phyloP scores from a whole-genome alignment of 2,329 filamentous ascomycete species.

The Tolypocladium album region DNA sequence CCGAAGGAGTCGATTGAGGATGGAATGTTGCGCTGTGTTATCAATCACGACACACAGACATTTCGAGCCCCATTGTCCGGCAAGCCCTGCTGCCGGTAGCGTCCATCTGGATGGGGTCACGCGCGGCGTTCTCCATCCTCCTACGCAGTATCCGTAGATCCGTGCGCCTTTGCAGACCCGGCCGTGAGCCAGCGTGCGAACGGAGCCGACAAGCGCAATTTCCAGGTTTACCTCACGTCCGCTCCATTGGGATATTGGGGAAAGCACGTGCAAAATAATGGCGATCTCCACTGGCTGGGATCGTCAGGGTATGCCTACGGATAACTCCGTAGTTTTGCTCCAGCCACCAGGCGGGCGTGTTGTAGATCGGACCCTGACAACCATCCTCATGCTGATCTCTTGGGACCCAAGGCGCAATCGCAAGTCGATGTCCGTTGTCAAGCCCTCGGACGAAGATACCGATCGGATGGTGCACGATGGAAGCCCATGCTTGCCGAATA shows the following conservation, averaged over 20 bases:
- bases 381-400: not conserved
- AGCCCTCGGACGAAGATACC: not conserved
- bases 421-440: not conserved
- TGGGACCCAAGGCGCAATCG: not conserved
- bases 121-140: not conserved
- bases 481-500: not conserved
- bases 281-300: not conserved
- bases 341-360: not conserved
- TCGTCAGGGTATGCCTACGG: not conserved
- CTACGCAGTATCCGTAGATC: not conserved
- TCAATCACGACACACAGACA: not conserved
- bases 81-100: not conserved
- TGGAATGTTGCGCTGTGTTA: not conserved
- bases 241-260: not conserved
- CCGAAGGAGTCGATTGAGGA: not conserved
- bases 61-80: not conserved
- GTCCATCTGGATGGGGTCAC: not conserved
- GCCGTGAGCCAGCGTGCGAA: not conserved
- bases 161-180: not conserved
- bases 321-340: not conserved
- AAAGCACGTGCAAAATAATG: not conserved
- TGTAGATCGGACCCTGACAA: not conserved
- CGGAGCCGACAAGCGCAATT: not conserved
- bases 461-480: not conserved
- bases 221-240: not conserved